These are phyloP conservation scores for Pyricularia grisea DNA, from an alignment of 2,329 filamentous ascomycete genomes.

Conservation along the genomic window DNA sequence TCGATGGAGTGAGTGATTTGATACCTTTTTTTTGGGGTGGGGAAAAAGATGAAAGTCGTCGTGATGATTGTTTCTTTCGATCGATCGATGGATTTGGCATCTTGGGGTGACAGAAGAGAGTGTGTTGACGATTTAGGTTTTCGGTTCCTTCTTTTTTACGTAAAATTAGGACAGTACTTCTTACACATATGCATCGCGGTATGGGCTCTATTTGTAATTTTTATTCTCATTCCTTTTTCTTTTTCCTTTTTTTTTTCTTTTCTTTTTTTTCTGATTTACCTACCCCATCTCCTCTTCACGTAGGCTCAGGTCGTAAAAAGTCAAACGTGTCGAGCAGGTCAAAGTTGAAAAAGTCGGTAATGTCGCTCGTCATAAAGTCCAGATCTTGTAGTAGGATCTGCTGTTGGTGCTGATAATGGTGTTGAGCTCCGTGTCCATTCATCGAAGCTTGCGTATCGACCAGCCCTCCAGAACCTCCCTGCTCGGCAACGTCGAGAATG, in stretches of 20 bases:
- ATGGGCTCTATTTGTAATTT: background rate
- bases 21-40: too few relatives aligned
- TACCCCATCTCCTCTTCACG: background rate
- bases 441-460: background rate
- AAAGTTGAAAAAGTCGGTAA: constrained; percentile 30
- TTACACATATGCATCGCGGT: background rate
- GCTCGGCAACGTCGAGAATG: background rate
- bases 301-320: constrained; percentile 25
- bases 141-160: background rate
- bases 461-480: background rate
- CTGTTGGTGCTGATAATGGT: background rate
- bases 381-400: constrained; percentile 15
- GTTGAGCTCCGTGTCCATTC: background rate
- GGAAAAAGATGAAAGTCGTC: too few relatives aligned
- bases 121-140: background rate
- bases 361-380: constrained; percentile 18
- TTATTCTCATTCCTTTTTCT: background rate
- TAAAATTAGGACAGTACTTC: background rate
- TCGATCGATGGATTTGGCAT: too few relatives aligned
- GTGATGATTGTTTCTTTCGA: too few relatives aligned
- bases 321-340: constrained; percentile 40
- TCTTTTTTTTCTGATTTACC: background rate
- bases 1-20: too few relatives aligned
- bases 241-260: background rate
- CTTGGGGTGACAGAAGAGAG: too few relatives aligned